Evolutionary conservation across 2,329 filamentous ascomycete species (phyloP).

Genomic region (Fusarium buxicola): DNA sequence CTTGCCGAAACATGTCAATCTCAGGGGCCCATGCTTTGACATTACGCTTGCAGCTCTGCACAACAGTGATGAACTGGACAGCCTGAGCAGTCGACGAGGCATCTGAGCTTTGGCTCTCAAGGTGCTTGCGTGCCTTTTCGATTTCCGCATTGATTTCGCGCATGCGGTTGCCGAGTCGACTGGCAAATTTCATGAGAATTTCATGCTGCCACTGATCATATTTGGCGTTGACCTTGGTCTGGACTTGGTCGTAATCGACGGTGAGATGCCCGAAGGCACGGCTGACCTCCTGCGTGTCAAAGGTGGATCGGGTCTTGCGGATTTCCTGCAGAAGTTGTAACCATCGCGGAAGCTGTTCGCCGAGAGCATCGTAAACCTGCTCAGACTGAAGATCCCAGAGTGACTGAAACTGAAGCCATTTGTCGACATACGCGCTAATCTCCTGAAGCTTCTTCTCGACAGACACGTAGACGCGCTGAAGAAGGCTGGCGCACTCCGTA

Average conservation of each 20-base stretch:
- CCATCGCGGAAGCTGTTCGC: conserved; percentile 93
- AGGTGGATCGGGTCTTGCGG: conserved; percentile 92
- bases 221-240: conserved; percentile 98
- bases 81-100: conserved; percentile 96
- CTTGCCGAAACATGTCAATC: conserved; percentile 94
- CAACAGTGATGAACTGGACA: conserved; percentile 97
- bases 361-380: conserved; percentile 91
- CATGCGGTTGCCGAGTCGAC: conserved; percentile 88
- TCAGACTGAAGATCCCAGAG: conserved; percentile 98
- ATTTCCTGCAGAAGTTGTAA: conserved; percentile 97
- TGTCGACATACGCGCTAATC: conserved; percentile 89
- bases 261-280: conserved; percentile 93
- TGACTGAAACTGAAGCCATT: conserved; percentile 98
- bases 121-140: conserved; percentile 86
- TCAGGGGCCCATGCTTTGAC: conserved; percentile 95
- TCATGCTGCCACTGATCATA: conserved; percentile 99
- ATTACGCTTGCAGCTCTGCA: conserved; percentile 95
- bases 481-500: conserved; percentile 80
- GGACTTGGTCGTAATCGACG: conserved; percentile 98
- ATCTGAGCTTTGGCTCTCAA: conserved; percentile 92
- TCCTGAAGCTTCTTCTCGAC: conserved; percentile 85
- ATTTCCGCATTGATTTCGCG: conserved; percentile 92
- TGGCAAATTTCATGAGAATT: conserved; percentile 92
- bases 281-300: conserved; percentile 95
- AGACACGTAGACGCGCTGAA: conserved; percentile 83